Conservation (phyloP, 176 grass and related monocot species). For the Raddia distichophylla region DNA sequence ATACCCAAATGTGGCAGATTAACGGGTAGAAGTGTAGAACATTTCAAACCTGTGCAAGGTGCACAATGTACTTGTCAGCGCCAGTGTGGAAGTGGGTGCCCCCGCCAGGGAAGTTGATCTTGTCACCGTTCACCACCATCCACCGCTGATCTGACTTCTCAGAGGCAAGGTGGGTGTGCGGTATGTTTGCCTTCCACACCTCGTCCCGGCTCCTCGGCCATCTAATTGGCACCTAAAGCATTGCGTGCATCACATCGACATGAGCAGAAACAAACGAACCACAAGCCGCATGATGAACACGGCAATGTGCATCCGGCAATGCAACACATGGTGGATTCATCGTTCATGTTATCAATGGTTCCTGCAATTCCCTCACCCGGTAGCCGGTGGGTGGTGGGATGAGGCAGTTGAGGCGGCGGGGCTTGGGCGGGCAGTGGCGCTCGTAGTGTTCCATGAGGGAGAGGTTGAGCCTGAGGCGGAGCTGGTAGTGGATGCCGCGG, state of each 20-base stretch:
- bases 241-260: constrained; percentile 8
- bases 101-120: constrained; percentile 81
- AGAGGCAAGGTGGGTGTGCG: constrained; percentile 65
- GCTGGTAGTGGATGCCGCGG: constrained; percentile 62
- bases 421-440: constrained; percentile 65
- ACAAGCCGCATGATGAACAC: background rate
- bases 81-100: constrained; percentile 79
- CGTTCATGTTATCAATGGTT: background rate
- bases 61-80: constrained; percentile 78
- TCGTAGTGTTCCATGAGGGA: constrained; percentile 88
- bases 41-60: constrained; percentile 62
- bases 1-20: background rate
- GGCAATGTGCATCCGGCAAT: background rate
- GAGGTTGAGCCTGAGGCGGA: constrained; percentile 68
- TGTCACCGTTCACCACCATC: constrained; percentile 77
- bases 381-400: constrained; percentile 70
- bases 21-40: background rate
- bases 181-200: constrained; percentile 82
- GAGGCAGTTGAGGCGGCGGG: constrained; percentile 74
- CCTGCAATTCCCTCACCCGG: constrained; percentile 38
- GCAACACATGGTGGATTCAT: background rate
- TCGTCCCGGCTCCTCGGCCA: constrained; percentile 74
- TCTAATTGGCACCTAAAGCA: constrained; percentile 58
- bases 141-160: constrained; percentile 89
- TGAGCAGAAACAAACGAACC: background rate